phyloP scores from a whole-genome alignment of 2,329 filamentous ascomycete species.

The Nemania sp. region DNA sequence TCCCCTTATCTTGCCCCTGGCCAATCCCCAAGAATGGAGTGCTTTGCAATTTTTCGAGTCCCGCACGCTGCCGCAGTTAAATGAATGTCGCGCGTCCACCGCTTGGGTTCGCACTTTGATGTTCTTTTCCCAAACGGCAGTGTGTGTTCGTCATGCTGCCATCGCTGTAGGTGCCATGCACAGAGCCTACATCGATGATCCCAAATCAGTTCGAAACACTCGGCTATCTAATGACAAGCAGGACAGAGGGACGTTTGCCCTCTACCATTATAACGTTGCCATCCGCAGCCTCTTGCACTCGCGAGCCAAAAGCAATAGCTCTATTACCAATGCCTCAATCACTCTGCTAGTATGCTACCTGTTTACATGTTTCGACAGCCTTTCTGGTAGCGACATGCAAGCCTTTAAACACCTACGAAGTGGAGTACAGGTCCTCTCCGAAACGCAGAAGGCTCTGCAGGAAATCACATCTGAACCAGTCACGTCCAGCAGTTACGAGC shows the following conservation, averaged over 20 bases:
- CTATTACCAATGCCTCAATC: background rate
- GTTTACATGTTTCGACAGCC: background rate
- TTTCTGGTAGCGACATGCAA: background rate
- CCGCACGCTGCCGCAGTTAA: background rate
- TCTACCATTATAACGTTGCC: background rate
- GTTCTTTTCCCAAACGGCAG: background rate
- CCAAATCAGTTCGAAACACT: background rate
- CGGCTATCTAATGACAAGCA: background rate
- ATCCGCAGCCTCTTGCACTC: background rate
- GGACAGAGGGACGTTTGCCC: background rate
- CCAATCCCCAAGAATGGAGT: background rate
- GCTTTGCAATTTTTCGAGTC: background rate
- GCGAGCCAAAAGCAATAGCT: background rate
- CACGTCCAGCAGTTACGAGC: background rate
- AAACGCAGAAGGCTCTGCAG: background rate
- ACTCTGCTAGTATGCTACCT: background rate
- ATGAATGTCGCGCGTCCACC: background rate
- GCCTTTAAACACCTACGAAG: background rate
- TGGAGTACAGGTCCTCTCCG: background rate
- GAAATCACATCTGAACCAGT: background rate
- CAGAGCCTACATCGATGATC: background rate
- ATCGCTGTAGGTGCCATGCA: background rate
- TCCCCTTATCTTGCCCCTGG: background rate
- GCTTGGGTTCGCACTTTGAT: background rate
- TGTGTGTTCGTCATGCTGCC: background rate